Conservation (phyloP, 2,329 filamentous ascomycete genomes). For the Fusarium buharicum region DNA sequence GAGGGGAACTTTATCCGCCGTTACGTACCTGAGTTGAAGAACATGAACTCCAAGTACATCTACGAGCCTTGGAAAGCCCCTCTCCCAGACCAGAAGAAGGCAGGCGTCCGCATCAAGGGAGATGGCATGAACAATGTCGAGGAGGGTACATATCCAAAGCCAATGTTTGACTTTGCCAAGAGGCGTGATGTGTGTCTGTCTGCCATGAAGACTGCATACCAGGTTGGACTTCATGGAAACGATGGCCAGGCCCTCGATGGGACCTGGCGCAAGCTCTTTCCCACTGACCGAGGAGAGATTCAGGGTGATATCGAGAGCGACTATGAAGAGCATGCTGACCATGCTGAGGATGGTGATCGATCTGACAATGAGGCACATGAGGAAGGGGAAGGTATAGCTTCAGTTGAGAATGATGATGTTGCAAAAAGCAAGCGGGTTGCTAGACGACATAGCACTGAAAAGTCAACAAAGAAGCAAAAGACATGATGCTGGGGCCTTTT, state of each 20-base stretch:
- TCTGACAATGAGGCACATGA: slow-evolving; percentile 37
- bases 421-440: slow-evolving; percentile 41
- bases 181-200: slow-evolving; percentile 70
- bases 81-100: slow-evolving; percentile 73
- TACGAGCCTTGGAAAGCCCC: slow-evolving; percentile 84
- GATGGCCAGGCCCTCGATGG: slow-evolving; percentile 71
- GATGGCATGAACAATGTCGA: slow-evolving; percentile 58
- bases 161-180: slow-evolving; percentile 79
- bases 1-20: slow-evolving; percentile 70
- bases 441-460: slow-evolving; percentile 20
- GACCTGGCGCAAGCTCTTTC: slow-evolving; percentile 61
- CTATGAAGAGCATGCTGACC: slow-evolving; percentile 49
- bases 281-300: slow-evolving; percentile 53
- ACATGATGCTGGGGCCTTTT: neutral
- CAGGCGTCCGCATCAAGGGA: slow-evolving; percentile 69
- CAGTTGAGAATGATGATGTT: slow-evolving; percentile 11
- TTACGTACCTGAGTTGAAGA: slow-evolving; percentile 74
- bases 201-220: slow-evolving; percentile 77
- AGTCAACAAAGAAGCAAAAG: slow-evolving; percentile 45
- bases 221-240: slow-evolving; percentile 71
- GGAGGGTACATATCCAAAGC: slow-evolving; percentile 72
- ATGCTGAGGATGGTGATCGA: slow-evolving; percentile 41
- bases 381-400: slow-evolving; percentile 27
- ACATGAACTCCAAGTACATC: slow-evolving; percentile 74
- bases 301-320: slow-evolving; percentile 52